Conservation (phyloP, 2,329 filamentous ascomycete genomes). For the Fusarium concolor region DNA sequence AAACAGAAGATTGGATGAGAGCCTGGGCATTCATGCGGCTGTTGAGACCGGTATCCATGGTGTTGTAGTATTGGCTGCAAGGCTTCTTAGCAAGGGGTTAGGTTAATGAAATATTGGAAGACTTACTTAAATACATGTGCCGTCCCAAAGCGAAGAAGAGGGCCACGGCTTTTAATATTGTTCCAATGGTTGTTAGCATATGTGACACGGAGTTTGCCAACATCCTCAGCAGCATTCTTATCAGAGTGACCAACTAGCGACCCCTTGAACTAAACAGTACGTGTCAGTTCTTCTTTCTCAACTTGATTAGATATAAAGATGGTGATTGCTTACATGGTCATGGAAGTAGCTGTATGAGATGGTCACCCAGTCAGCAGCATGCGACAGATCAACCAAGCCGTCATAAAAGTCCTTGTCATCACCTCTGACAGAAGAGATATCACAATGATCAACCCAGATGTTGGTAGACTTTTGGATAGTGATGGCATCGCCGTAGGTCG, state of each 20-base stretch:
- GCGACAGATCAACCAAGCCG: conserved; percentile 58
- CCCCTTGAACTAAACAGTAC: conserved; percentile 57
- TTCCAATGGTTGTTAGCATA: conserved; percentile 71
- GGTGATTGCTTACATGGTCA: conserved; percentile 49
- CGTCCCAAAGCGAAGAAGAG: conserved; percentile 71
- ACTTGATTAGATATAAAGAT: fast-evolving
- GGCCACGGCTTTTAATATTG: conserved; percentile 70
- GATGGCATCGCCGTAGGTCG: conserved; percentile 62
- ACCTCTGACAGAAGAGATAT: conserved; percentile 53
- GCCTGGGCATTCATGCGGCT: conserved; percentile 42
- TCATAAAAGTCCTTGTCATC: conserved; percentile 59
- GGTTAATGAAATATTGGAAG: fast-evolving
- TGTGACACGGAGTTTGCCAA: conserved; percentile 67
- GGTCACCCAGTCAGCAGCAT: conserved; percentile 58
- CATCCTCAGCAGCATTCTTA: conserved; percentile 67
- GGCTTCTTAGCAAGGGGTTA: neutral
- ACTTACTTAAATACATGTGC: conserved; percentile 59
- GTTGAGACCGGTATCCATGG: conserved; percentile 44
- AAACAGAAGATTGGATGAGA: conserved; percentile 41
- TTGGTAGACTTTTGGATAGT: conserved; percentile 60
- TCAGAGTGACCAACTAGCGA: conserved; percentile 72
- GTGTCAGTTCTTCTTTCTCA: fast-evolving
- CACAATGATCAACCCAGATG: conserved; percentile 61
- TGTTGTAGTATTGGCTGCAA: conserved; percentile 39
- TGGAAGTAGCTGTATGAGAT: conserved; percentile 58